A percentile compares a stretch with the other conserved stretches of the same genome.
Evolutionary conservation across 2,329 filamentous ascomycete species (phyloP).

Genomic region (Colletotrichum spinosum): DNA sequence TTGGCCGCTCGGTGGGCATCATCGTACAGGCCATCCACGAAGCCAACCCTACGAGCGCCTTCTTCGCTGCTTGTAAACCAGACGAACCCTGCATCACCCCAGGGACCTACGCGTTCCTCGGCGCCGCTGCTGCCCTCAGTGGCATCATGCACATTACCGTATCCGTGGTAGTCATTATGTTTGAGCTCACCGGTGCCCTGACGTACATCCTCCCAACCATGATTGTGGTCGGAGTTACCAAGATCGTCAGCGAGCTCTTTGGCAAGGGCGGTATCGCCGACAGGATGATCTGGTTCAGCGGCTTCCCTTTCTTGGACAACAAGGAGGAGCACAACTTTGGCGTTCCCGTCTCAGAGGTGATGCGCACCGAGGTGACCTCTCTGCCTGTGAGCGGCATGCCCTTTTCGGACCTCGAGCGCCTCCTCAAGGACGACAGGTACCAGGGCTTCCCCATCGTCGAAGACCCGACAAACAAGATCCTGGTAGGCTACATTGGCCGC

Average conservation of each 20-base stretch:
- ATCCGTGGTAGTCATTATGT: conserved; percentile 99
- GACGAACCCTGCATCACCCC: conserved; percentile 97
- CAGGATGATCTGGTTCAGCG: conserved; percentile 98
- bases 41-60: conserved; percentile 81
- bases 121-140: conserved; percentile 89
- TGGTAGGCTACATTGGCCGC: conserved; percentile 92
- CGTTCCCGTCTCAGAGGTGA: conserved; percentile 90
- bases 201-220: conserved; percentile 98
- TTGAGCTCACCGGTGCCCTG: conserved; percentile 95
- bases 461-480: conserved; percentile 73
- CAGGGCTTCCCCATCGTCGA: conserved; percentile 95
- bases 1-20: conserved; percentile 94
- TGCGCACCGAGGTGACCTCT: conserved; percentile 81
- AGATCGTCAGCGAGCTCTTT: conserved; percentile 89
- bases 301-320: conserved; percentile 95
- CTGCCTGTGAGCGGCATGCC: conserved; percentile 81
- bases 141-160: conserved; percentile 99
- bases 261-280: conserved; percentile 98
- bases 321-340: conserved; percentile 98
- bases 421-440: conserved; percentile 83
- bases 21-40: conserved; percentile 91
- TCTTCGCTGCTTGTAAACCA: conserved; percentile 89
- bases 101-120: conserved; percentile 95
- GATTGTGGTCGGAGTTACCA: conserved; percentile 98
- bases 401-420: conserved; percentile 79